Base-by-base conservation (phyloP, 2,329 filamentous ascomycete species). In the Ophiostoma angusticollis region DNA sequence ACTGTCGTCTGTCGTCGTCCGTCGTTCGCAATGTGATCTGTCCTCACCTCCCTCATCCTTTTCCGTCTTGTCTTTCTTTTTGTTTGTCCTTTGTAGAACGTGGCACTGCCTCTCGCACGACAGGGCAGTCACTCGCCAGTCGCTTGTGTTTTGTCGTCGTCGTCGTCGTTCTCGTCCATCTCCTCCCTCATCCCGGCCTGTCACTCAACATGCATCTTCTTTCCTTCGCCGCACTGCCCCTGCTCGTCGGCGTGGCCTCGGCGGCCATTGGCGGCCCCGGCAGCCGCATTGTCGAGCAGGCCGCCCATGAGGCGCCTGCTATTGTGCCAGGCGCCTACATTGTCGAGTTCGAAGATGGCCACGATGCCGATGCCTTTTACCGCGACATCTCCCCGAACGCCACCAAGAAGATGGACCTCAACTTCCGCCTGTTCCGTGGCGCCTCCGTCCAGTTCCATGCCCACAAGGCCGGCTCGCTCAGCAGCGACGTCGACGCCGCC, bases 401-500 rank as follows among this genome's bases (percentile, higher is more conserved):
- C 31, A 50, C 54, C 29, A 61, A 61, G 34, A 65, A 65, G 38
- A 62, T 67, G 60, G 61, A 63, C 40, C 60, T 71, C 41, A 57
- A 67, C 45, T 68, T 61, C 48, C 58, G 62, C 45, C 56, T 73
- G 14, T 74, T 74, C 60, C 68, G 65, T 48, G 70, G 69, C 38
- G 63, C 61, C 3, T 72, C 70, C 2, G 64, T 74, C 43, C 62
- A 69, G 48, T 63, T 74, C 50, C 57, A 65, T 38, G 60, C 72
- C 41, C 35, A 60, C 31, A 53, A 60, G n/a, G n/a, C n/a, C n/a
- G n/a, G n/a, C n/a, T n/a, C n/a, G n/a, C n/a, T 60, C 57, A 19
- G 62, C 67, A 22, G 18, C 37, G n/a, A 30, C 28, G 60, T 65
- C 18, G 54, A 62, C 23, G 55, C 62, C 39, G 62, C 62, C 1